Conservation (phyloP, 2,329 filamentous ascomycete species). For the Colletotrichum chlorophyti region DNA sequence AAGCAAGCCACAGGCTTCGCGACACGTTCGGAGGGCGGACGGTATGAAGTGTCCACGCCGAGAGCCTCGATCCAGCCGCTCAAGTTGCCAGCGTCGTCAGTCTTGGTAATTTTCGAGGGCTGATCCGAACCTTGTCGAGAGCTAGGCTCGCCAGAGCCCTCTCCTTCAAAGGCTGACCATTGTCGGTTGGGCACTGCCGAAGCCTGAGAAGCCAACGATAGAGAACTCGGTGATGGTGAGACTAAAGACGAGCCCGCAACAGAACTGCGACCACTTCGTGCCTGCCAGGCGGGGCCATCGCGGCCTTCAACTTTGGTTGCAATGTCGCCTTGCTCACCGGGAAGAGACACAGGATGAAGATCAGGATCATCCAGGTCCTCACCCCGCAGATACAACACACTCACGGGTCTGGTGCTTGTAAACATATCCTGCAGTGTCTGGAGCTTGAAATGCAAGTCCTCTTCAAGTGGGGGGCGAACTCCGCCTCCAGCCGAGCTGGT, state of each 20-base stretch:
- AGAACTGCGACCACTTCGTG: slow-evolving; percentile 61
- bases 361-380: slow-evolving; percentile 83
- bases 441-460: slow-evolving; percentile 81
- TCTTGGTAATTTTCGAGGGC: slow-evolving; percentile 57
- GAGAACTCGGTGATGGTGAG: slow-evolving; percentile 71
- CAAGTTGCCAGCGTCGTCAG: slow-evolving; percentile 68
- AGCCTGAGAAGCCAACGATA: slow-evolving; percentile 66
- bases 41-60: slow-evolving; percentile 86
- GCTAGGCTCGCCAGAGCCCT: slow-evolving; percentile 54
- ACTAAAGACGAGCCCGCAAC: slow-evolving; percentile 67
- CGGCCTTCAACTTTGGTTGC: slow-evolving; percentile 58
- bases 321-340: slow-evolving; percentile 70
- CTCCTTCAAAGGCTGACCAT: slow-evolving; percentile 66
- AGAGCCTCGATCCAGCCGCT: slow-evolving; percentile 90
- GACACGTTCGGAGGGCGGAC: slow-evolving; percentile 75
- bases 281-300: slow-evolving; percentile 57
- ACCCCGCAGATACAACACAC: slow-evolving; percentile 78
- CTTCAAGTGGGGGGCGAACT: slow-evolving; percentile 63
- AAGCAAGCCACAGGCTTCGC: slow-evolving; percentile 86
- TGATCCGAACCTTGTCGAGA: slow-evolving; percentile 58
- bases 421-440: slow-evolving; percentile 87
- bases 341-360: slow-evolving; percentile 75
- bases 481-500: slow-evolving; percentile 64
- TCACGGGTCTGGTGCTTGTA: slow-evolving; percentile 80
- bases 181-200: slow-evolving; percentile 46